Evolutionary conservation across 148 eudicot species (phyloP).

Genomic region (Amaranthus palmeri): DNA sequence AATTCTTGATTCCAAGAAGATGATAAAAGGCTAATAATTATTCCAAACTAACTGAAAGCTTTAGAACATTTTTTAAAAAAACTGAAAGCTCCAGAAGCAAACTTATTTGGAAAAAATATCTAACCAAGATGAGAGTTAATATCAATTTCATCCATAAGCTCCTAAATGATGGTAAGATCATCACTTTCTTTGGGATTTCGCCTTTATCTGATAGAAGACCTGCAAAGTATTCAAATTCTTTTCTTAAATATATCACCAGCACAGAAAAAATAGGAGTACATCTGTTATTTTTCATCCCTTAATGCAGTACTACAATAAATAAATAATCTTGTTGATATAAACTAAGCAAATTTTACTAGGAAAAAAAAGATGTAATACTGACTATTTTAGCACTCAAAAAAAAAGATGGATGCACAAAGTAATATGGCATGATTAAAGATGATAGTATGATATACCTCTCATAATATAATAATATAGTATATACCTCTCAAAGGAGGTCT

Average conservation of each 20-base stretch:
- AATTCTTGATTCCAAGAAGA: no score
- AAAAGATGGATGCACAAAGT: not conserved
- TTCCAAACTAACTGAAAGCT: no score
- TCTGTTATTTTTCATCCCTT: not conserved
- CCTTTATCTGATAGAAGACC: conserved; percentile 84
- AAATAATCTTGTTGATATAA: not conserved
- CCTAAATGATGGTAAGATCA: conserved; percentile 85
- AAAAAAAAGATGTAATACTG: not conserved
- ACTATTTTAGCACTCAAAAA: not conserved
- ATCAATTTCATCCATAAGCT: conserved; percentile 69
- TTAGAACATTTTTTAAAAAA: no score
- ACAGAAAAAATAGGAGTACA: not conserved
- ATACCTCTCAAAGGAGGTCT: not conserved
- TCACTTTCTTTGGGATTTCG: conserved; percentile 90
- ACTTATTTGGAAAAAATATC: conserved; percentile 4
- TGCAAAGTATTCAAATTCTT: conserved; percentile 25
- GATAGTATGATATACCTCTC: not conserved
- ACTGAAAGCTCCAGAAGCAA: conserved; percentile 8
- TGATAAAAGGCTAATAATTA: no score
- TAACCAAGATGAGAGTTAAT: conserved; percentile 66
- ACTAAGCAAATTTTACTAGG: not conserved
- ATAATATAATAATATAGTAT: not conserved
- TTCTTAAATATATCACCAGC: conserved; percentile 5
- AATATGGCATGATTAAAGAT: not conserved
- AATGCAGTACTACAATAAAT: not conserved